Percentiles rank a stretch among this genome's conserved stretches.
Evolutionary conservation across 1,284 basidiomycete species (phyloP).

Genomic region (Stygiomarasmius scandens): DNA sequence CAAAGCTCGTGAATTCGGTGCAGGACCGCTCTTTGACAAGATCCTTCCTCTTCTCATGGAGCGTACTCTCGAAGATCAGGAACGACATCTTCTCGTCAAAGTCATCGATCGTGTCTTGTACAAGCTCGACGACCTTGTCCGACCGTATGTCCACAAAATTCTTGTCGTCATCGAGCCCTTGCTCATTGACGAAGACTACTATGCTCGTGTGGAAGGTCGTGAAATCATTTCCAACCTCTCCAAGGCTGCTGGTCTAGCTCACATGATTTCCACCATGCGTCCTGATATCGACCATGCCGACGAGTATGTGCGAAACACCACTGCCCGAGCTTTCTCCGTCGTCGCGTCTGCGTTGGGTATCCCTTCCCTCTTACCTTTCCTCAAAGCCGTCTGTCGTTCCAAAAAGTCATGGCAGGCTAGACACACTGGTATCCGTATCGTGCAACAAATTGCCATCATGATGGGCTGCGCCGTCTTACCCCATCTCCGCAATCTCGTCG

Average conservation of each 20-base stretch:
- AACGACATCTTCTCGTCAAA: conserved; percentile 97
- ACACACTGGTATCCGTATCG: conserved; percentile 98
- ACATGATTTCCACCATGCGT: conserved; percentile 99
- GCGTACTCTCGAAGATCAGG: conserved; percentile 97
- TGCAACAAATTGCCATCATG: conserved; percentile 99
- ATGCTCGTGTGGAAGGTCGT: conserved; percentile 97
- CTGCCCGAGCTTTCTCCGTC: conserved; percentile 97
- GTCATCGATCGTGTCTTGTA: conserved; percentile 99
- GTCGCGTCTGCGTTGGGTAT: conserved; percentile 99
- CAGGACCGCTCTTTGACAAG: conserved; percentile 99
- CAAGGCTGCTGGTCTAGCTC: conserved; percentile 97
- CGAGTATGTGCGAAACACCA: conserved; percentile 99
- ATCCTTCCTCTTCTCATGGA: conserved; percentile 99
- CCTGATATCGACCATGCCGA: conserved; percentile 99
- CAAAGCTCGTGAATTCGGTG: conserved; percentile 97
- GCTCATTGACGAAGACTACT: conserved; percentile 99
- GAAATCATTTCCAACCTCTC: conserved; percentile 99
- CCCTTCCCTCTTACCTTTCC: conserved; percentile 95
- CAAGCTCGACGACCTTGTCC: conserved; percentile 98
- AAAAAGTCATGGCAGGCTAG: conserved; percentile 99
- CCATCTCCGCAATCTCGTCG: conserved; percentile 94
- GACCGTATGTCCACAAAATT: conserved; percentile 99
- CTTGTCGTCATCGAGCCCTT: conserved; percentile 99
- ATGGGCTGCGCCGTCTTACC: conserved; percentile 99
- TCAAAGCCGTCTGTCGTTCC: conserved; percentile 96